These are phyloP conservation scores for Aegle marmelos DNA, from an alignment of 345 rosid species.

Conservation along the genomic window DNA sequence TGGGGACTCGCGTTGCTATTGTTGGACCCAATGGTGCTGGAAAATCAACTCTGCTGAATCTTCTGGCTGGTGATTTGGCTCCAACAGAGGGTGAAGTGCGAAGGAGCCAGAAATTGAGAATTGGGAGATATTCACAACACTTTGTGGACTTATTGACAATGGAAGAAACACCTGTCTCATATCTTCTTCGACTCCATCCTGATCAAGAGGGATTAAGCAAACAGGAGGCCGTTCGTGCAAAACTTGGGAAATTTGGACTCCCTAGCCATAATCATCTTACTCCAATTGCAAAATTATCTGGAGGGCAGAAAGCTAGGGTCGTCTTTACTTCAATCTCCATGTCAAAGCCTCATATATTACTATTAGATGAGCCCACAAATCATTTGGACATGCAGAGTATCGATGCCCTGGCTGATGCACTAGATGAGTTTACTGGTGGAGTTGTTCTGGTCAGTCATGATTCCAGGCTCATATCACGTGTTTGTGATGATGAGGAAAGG, in stretches of 20 bases:
- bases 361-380: conserved; percentile 92
- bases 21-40: conserved; percentile 99
- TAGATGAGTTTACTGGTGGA: conserved; percentile 89
- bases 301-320: conserved; percentile 91
- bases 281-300: conserved; percentile 84
- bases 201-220: conserved; percentile 95
- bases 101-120: conserved; percentile 85
- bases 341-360: conserved; percentile 87
- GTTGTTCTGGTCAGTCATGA: conserved; percentile 94
- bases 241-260: conserved; percentile 92
- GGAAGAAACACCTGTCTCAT: conserved; percentile 93
- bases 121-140: conserved; percentile 96
- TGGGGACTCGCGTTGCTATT: conserved; percentile 95
- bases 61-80: conserved; percentile 85
- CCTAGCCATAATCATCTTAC: conserved; percentile 88
- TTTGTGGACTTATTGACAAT: conserved; percentile 86
- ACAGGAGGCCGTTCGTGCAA: conserved; percentile 94
- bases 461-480: conserved; percentile 83
- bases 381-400: conserved; percentile 98
- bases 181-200: conserved; percentile 93
- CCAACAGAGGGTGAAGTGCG: conserved; percentile 82
- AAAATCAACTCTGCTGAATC: conserved; percentile 85
- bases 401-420: conserved; percentile 88
- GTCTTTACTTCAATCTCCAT: conserved; percentile 92
- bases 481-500: conserved; percentile 81